Base-by-base conservation (phyloP, 768 basidiomycete species). In the Phanerodontia chrysosporium region DNA sequence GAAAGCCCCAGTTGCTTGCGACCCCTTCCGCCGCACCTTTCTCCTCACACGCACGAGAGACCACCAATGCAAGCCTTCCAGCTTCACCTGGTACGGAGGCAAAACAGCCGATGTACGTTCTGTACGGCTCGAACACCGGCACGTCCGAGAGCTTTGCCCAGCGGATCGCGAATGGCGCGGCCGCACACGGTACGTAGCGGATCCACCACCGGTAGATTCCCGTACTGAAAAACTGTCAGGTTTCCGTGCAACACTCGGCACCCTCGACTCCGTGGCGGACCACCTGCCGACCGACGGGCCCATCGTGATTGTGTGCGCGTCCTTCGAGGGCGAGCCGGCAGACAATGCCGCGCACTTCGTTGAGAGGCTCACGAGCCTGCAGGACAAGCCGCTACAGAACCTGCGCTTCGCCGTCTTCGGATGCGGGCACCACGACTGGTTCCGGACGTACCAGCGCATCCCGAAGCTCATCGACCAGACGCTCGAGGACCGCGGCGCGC, bases 391-490 rank as follows among this genome's bases (percentile, higher is more conserved):
- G 55, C 62, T 77, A 49, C 62, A 60, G 3, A 68, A 70, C 46
- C 71, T 77, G 21, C 66, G 68, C 27, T 82, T 73, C 56, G 76
- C 75, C 1, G 77, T 82, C 24, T 81, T 82, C 53, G 80, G 80
- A 1, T 79, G 78, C 60, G 80, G 80, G 4, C 78, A 82, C 66
- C 71, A 70, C 45, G 80, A 82, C 61, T 82, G 80, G 80, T 72
- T 72, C 18, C 64, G 70, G 35, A 80, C 79, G 3, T 82, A 72
- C 66, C 79, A 80, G 64, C 73, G 74, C 16, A 75, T 82, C 25
- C 80, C 80, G 1, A 73, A 30, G 35, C 64, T 78, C 7, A 66
- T 75, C 58, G 79, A 81, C 63, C 65, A 62, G 25, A 57, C 70
- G 18, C 69, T 77, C 22, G 67, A 65, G 32, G 67, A 66, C 46